A percentile compares a stretch with the other conserved stretches of the same genome.
phyloP scores from a whole-genome alignment of 1,139 yeast genomes.

The Geotrichum carabidarum region DNA sequence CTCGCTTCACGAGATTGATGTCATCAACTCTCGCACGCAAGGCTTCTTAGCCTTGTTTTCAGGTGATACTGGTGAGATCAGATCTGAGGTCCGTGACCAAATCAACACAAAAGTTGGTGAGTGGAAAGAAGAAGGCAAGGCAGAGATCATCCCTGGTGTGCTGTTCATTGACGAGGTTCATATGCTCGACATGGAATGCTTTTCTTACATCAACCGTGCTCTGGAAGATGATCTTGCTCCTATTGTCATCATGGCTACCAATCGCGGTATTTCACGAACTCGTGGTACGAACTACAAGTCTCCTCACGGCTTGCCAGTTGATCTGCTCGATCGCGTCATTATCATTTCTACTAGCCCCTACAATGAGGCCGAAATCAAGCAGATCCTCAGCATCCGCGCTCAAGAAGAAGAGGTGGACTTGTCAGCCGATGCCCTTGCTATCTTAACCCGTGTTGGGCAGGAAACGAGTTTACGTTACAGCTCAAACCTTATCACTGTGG shows the following conservation, averaged over 20 bases:
- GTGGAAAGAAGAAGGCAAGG: slow-evolving; percentile 99
- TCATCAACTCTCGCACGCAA: slow-evolving; percentile 94
- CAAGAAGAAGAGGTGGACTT: slow-evolving; percentile 93
- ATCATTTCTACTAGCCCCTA: slow-evolving; percentile 83
- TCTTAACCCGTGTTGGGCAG: slow-evolving; percentile 85
- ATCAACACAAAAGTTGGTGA: slow-evolving; percentile 95
- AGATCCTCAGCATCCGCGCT: slow-evolving; percentile 86
- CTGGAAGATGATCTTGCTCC: slow-evolving; percentile 96
- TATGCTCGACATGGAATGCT: slow-evolving; percentile 96
- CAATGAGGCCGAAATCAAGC: slow-evolving; percentile 72
- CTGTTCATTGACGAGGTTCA: slow-evolving; percentile 97
- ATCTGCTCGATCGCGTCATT: slow-evolving; percentile 87
- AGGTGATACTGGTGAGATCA: slow-evolving; percentile 96
- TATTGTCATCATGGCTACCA: slow-evolving; percentile 97
- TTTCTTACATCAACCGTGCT: slow-evolving; percentile 91
- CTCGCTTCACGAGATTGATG: slow-evolving; percentile 95
- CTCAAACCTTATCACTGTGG: slow-evolving; percentile 80
- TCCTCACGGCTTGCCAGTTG: slow-evolving; percentile 95
- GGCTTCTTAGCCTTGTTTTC: slow-evolving; percentile 94
- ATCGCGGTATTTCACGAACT: slow-evolving; percentile 86
- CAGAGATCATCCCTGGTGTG: slow-evolving; percentile 98
- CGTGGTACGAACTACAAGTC: slow-evolving; percentile 92
- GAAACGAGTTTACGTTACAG: slow-evolving; percentile 94
- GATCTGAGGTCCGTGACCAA: slow-evolving; percentile 94
- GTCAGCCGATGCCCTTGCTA: slow-evolving; percentile 74